Percentiles rank a stretch among this genome's conserved stretches.
phyloP scores from a whole-genome alignment of 2,329 filamentous ascomycete species.

The Botrytis hyacinthi region DNA sequence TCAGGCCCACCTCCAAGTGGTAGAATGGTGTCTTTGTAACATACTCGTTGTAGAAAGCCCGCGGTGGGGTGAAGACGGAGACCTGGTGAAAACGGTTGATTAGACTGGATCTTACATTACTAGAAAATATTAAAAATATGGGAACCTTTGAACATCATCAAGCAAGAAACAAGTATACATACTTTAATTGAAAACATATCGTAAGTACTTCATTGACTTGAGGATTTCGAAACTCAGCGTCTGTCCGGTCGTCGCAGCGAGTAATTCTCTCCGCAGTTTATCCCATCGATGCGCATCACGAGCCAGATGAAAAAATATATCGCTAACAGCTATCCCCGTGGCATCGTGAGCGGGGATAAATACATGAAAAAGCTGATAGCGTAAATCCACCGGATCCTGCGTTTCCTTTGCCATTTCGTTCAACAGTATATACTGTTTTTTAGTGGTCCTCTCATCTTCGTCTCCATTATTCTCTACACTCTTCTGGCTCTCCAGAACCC shows the following conservation, averaged over 20 bases:
- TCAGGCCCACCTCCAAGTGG: background rate
- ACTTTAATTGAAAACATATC: background rate
- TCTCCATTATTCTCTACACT: background rate
- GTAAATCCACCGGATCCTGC: background rate
- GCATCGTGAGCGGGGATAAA: background rate
- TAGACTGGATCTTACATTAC: background rate
- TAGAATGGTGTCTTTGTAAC: background rate
- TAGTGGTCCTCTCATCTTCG: background rate
- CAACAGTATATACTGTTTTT: conserved; percentile 2
- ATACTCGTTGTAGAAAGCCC: background rate
- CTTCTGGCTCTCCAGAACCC: background rate
- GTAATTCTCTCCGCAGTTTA: background rate
- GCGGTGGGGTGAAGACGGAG: background rate
- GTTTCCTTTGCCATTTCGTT: conserved; percentile 19
- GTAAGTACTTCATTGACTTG: background rate
- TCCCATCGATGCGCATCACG: background rate
- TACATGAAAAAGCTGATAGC: conserved; percentile 1
- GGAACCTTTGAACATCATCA: background rate
- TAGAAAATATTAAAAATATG: background rate
- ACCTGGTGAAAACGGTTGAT: background rate
- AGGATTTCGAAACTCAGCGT: background rate
- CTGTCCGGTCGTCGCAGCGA: background rate
- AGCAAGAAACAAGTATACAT: background rate
- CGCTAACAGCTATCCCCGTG: background rate
- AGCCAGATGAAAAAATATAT: conserved; percentile 12